Conservation (phyloP, 805 yeast genomes). For the Sugiyamaella lignohabitans region DNA sequence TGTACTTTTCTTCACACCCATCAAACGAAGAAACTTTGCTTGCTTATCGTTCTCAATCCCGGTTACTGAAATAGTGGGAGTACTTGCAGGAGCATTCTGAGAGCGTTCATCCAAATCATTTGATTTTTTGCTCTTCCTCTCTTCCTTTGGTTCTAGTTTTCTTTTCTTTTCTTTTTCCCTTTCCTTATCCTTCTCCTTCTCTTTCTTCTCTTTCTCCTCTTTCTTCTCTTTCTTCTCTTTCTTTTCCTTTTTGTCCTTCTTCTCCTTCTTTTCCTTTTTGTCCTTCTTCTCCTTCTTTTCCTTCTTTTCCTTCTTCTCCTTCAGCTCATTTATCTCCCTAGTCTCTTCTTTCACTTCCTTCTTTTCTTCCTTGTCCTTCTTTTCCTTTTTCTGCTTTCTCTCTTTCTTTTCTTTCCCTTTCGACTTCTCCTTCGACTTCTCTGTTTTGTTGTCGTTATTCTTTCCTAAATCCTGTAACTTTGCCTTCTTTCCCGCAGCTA, state of each 20-base stretch:
- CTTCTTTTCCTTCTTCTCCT: slow-evolving; percentile 2
- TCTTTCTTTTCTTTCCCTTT: background rate
- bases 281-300: slow-evolving; percentile 2
- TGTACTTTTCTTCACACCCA: slow-evolving; percentile 20
- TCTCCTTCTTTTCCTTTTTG: slow-evolving; percentile 3
- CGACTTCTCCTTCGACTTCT: background rate
- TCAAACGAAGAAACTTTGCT: slow-evolving; percentile 21
- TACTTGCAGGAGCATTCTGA: slow-evolving; percentile 4
- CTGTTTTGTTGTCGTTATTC: background rate
- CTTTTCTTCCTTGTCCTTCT: slow-evolving; percentile 1
- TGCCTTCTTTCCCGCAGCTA: background rate
- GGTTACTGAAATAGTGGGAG: slow-evolving; percentile 12
- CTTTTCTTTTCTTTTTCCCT: background rate
- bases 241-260: slow-evolving; percentile 4
- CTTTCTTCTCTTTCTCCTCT: slow-evolving; percentile 6
- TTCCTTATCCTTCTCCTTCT: slow-evolving; percentile 4
- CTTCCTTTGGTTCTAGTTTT: slow-evolving; percentile 2
- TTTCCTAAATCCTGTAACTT: background rate
- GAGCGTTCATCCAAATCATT: slow-evolving; percentile 2
- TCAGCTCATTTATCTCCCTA: background rate
- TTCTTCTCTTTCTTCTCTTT: slow-evolving; percentile 7
- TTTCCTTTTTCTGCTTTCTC: background rate
- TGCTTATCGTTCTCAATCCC: slow-evolving; percentile 20
- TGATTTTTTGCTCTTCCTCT: slow-evolving; percentile 2
- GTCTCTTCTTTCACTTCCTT: slow-evolving; percentile 1